A percentile compares a stretch with the other conserved stretches of the same genome.
These are phyloP conservation scores for Reticulascus tulasneorum DNA, from an alignment of 2,329 filamentous ascomycete species.

Conservation along the genomic window DNA sequence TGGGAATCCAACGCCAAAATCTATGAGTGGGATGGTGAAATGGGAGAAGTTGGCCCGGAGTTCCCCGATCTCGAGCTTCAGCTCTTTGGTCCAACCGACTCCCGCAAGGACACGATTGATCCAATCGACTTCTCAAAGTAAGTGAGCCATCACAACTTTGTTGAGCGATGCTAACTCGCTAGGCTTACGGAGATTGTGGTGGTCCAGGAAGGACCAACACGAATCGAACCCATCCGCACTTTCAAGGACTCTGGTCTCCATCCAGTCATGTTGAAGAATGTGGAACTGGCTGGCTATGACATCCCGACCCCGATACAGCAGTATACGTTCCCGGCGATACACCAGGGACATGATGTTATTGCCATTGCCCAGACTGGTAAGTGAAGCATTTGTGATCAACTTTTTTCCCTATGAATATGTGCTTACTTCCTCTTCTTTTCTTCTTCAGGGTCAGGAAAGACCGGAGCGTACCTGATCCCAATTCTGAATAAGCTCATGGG, in stretches of 20 bases:
- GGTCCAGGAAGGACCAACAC: conserved; percentile 50
- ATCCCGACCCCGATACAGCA: conserved; percentile 82
- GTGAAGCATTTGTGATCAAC: conserved; percentile 20
- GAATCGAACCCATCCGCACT: conserved; percentile 45
- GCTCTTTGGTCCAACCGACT: conserved; percentile 63
- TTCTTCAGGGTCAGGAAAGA: conserved; percentile 83
- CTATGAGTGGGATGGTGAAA: conserved; percentile 84
- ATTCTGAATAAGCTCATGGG: conserved; percentile 91
- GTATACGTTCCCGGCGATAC: conserved; percentile 77
- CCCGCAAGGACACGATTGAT: conserved; percentile 47
- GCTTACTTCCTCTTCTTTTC: background rate
- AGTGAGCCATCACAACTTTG: conserved; percentile 21
- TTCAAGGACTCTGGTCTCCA: conserved; percentile 82
- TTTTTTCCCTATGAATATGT: conserved; percentile 5
- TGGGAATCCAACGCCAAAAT: conserved; percentile 57
- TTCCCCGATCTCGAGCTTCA: conserved; percentile 67
- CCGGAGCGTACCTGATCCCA: conserved; percentile 85
- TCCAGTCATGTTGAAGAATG: conserved; percentile 75
- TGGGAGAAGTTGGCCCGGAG: conserved; percentile 76
- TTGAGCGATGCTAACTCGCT: conserved; percentile 19
- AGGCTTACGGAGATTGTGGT: conserved; percentile 55
- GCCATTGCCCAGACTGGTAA: conserved; percentile 89
- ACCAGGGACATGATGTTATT: conserved; percentile 75
- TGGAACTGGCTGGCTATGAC: conserved; percentile 67
- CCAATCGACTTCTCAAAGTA: conserved; percentile 62